Evolutionary conservation across 164 flowering plant genomes (phyloP).

Genomic region (Santalum album): DNA sequence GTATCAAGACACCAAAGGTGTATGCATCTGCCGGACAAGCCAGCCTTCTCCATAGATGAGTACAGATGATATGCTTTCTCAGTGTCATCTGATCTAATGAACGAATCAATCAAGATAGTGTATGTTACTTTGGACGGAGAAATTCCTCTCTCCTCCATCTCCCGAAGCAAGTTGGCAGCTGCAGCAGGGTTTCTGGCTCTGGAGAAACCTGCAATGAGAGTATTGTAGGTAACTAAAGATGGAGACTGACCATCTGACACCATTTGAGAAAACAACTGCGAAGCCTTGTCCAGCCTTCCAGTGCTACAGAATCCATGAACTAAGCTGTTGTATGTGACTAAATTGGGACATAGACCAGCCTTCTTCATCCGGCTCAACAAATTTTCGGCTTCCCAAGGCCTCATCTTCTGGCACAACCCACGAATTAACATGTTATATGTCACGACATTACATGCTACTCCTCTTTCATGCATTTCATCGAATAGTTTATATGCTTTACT

Average conservation of each 20-base stretch:
- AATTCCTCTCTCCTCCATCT: slow-evolving; percentile 65
- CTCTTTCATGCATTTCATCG: slow-evolving; percentile 58
- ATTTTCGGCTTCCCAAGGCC: slow-evolving; percentile 35
- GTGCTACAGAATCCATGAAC: slow-evolving; percentile 50
- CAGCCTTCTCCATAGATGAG: slow-evolving; percentile 44
- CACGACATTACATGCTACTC: slow-evolving; percentile 46
- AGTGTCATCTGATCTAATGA: slow-evolving; percentile 37
- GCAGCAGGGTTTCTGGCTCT: slow-evolving; percentile 25
- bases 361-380: slow-evolving; percentile 33
- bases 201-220: slow-evolving; percentile 44
- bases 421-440: slow-evolving; percentile 51
- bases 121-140: slow-evolving; percentile 55
- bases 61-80: slow-evolving; percentile 45
- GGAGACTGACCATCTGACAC: slow-evolving; percentile 42
- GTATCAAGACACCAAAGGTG: slow-evolving; percentile 49
- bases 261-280: slow-evolving; percentile 29
- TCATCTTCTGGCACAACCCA: slow-evolving; percentile 40
- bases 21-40: slow-evolving; percentile 46
- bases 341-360: slow-evolving; percentile 36
- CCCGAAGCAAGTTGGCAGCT: slow-evolving; percentile 34
- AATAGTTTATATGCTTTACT: slow-evolving; percentile 37
- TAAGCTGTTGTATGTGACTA: slow-evolving; percentile 46
- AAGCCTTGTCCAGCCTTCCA: slow-evolving; percentile 43
- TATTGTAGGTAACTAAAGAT: slow-evolving; percentile 51
- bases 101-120: slow-evolving; percentile 51